These are phyloP conservation scores for Pythium sp. DNA, from an alignment of 352 stramenopile species.

Conservation along the genomic window DNA sequence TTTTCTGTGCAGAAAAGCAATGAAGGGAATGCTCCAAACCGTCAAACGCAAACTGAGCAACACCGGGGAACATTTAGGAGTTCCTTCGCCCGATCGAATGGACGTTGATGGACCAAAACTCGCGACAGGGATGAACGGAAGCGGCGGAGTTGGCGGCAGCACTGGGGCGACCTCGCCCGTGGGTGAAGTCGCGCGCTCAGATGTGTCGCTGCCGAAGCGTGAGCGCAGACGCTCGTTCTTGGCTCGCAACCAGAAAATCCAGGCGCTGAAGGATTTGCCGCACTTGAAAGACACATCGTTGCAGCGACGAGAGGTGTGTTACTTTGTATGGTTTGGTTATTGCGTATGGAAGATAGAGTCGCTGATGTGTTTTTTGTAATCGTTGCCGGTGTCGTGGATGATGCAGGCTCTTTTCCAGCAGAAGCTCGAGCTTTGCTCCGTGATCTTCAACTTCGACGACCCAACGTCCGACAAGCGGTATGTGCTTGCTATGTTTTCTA, in stretches of 20 bases:
- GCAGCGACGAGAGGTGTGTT: slow-evolving; percentile 59
- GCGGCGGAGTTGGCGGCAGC: slow-evolving; percentile 10
- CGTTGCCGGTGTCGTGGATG: slow-evolving; percentile 3
- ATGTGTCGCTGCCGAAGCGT: slow-evolving; percentile 80
- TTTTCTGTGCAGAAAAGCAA: slow-evolving; percentile 33
- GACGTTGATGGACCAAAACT: slow-evolving; percentile 54
- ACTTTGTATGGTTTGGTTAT: neutral
- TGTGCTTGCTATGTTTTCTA: slow-evolving; percentile 1
- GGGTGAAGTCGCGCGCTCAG: slow-evolving; percentile 71
- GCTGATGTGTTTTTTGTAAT: neutral
- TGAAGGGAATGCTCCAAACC: slow-evolving; percentile 90
- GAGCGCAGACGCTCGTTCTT: slow-evolving; percentile 81
- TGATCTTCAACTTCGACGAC: slow-evolving; percentile 98
- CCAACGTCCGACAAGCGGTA: slow-evolving; percentile 92
- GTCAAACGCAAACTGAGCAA: slow-evolving; percentile 88
- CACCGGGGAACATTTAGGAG: slow-evolving; percentile 64
- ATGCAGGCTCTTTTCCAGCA: slow-evolving; percentile 92
- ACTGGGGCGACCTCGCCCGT: slow-evolving; percentile 42
- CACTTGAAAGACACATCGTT: slow-evolving; percentile 85
- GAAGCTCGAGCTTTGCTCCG: slow-evolving; percentile 95
- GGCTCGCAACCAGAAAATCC: slow-evolving; percentile 84
- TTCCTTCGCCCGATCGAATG: slow-evolving; percentile 52
- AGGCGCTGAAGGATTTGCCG: slow-evolving; percentile 81
- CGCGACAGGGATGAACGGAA: slow-evolving; percentile 15
- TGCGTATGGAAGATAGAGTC: neutral